Base-by-base conservation (phyloP, 1,284 basidiomycete species). In the Ceratobasidium sp. region DNA sequence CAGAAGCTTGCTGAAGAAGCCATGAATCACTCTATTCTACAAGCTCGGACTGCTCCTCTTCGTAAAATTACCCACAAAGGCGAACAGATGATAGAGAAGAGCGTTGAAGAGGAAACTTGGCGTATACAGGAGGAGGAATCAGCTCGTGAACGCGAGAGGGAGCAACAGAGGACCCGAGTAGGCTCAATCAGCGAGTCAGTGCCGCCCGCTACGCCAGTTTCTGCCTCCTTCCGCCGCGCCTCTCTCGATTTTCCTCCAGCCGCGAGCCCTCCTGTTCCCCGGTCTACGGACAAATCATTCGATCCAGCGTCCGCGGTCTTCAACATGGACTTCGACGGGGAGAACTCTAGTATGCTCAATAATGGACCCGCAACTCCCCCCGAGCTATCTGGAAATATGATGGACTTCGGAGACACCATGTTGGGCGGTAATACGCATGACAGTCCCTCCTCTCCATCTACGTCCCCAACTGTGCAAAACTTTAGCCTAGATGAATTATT, bases 21-120 rank as follows among this genome's bases (percentile, higher is more conserved):
- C 3, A 85, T 96, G 80, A 91, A 91, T 82, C 91, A 95, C 83
- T 94, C 94, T 10, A 96, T 96, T 81, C 86, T 96, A 79, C 89
- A 92, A 83, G 93, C 91, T 82, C 70, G 77, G n/a, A 87, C 89
- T 13, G 86, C 87, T 3, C 88, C 90, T 38, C 94, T 94, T 78
- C 91, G 92, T 81, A 96, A 96, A 84, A 92, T 95, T 79, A 96
- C 94, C 26, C 95, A 96, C 86, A 96, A 96, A 85, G 95, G 95
- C 78, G 85, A 95, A 79, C 91, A 96, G 86, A 91, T 94, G 81
- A 94, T 96, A 81, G 95, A 76, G 23, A 96, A 83, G 91, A 92
- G 83, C 3, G 85, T 91, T 70, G 89, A 90, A 79, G 92, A 90
- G 66, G 78, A 71, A 20, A 77, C 54, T 28, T 77, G 65, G 59